Evolutionary conservation across 306 rosid species (phyloP).

Genomic region (Dalbergia cultrata): DNA sequence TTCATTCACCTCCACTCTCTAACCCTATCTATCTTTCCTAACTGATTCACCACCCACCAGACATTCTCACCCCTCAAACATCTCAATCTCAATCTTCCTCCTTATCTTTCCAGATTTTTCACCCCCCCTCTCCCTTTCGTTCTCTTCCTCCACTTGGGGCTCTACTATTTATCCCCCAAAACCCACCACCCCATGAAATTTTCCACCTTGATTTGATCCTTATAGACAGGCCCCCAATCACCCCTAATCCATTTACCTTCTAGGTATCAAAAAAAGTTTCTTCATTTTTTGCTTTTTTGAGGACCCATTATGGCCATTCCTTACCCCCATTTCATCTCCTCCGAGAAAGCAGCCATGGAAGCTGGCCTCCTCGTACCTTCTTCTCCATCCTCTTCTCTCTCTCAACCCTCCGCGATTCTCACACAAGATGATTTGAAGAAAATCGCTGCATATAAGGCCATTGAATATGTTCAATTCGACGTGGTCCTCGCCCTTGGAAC

Average conservation of each 20-base stretch:
- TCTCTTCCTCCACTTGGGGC: too few species aligned
- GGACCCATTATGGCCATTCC: constrained; percentile 61
- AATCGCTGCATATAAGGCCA: constrained; percentile 92
- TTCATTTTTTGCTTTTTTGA: not conserved
- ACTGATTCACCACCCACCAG: constrained; percentile 21
- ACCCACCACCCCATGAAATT: not conserved
- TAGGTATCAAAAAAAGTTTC: not conserved
- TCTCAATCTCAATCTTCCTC: not conserved
- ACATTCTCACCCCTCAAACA: not conserved
- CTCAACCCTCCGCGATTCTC: constrained; percentile 51
- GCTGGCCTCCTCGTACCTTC: constrained; percentile 63
- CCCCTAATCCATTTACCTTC: not conserved
- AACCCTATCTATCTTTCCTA: constrained; percentile 17
- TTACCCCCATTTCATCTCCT: constrained; percentile 61
- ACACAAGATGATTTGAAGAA: constrained; percentile 88
- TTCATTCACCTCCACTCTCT: not conserved
- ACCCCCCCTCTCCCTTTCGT: not conserved
- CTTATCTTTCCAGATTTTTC: constrained; percentile 1
- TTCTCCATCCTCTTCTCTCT: constrained; percentile 46
- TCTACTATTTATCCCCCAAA: not conserved
- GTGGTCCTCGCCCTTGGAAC: constrained; percentile 92
- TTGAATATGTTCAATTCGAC: constrained; percentile 81
- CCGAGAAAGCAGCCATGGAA: constrained; percentile 69
- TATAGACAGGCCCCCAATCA: too few species aligned
- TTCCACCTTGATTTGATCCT: not conserved